Base-by-base conservation (phyloP, 306 rosid species). In the Vigna hirtella region DNA sequence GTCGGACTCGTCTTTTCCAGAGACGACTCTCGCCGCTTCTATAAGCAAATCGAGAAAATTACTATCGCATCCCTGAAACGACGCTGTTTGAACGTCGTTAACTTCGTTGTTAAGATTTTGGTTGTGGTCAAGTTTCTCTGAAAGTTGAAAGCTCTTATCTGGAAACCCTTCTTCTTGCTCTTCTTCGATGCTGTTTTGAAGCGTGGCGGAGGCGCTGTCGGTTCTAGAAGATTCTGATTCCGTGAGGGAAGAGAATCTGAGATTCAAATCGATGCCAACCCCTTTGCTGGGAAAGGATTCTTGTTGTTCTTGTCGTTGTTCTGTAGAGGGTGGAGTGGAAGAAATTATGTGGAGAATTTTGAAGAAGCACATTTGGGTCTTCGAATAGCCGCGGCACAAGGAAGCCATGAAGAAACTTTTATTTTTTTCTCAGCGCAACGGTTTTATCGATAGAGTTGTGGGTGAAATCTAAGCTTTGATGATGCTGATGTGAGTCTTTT, bases 271-370 rank as follows among this genome's bases (percentile, higher is more conserved):
- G 5, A 83, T 28, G 52, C 71, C 40, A 6, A 55, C 20, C 16
- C 74, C 74, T 59, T 70, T n/a, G 42, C 26, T 28, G 30, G 15
- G 51, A 42, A 17, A 66, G 65, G 57, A 10, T 3, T 62, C 30
- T 45, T 71, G 26, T 51, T 70, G 36, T 34, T 34, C 26, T 58
- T 70, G 17, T 0, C 9, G 14, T 1, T 42, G 49, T 3, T 43
- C 50, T 45, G 5, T 2, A 14, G 67, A 45, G 1, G 83, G 78
- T 6, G 87, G 86, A 9, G 77, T 66, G 6, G 91, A 74, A 12
- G 91, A 85, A 32, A 88, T 88, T 53, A 57, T 79, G 45, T 18
- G 77, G 10, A 88, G 83, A 79, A 88, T 88, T 81, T 85, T 85
- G 72, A 85, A 82, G 34, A 88, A 48, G 76, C 86, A 67, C 79